A percentile compares a stretch with the other conserved stretches of the same genome.
phyloP scores from a whole-genome alignment of 257 asterid species.

The Solanum chiquidenum region DNA sequence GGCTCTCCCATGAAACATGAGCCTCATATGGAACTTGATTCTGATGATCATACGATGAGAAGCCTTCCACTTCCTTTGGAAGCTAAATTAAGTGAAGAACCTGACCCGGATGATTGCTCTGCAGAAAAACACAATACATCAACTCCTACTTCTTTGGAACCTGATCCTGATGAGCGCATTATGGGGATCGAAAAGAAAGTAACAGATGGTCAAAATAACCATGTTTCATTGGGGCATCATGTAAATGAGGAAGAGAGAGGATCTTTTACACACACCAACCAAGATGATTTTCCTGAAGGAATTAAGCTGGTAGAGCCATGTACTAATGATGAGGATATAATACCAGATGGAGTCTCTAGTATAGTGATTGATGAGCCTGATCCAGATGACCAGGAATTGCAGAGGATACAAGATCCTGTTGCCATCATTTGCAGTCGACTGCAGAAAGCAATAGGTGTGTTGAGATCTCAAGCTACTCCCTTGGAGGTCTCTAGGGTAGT shows the following conservation, averaged over 20 bases:
- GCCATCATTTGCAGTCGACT: slow-evolving; percentile 47
- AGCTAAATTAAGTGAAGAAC: slow-evolving; percentile 14
- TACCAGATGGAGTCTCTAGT: background rate
- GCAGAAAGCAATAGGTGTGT: slow-evolving; percentile 51
- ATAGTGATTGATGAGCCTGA: slow-evolving; percentile 27
- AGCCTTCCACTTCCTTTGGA: slow-evolving; percentile 2
- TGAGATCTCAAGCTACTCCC: slow-evolving; percentile 49
- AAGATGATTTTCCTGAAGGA: slow-evolving; percentile 15
- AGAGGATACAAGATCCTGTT: slow-evolving; percentile 78
- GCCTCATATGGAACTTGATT: slow-evolving; percentile 10
- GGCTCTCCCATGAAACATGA: slow-evolving; percentile 22
- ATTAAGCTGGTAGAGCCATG: slow-evolving; percentile 18
- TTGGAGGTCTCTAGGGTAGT: slow-evolving; percentile 29
- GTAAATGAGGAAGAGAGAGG: background rate
- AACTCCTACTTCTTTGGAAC: slow-evolving; percentile 6
- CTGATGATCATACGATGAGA: slow-evolving; percentile 5
- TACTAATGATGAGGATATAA: slow-evolving; percentile 9
- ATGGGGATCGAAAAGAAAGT: background rate
- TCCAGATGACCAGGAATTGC: slow-evolving; percentile 57
- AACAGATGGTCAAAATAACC: slow-evolving; percentile 2
- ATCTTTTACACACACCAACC: slow-evolving; percentile 8
- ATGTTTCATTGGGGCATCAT: background rate
- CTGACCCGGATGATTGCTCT: slow-evolving; percentile 7
- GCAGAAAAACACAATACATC: slow-evolving; percentile 7
- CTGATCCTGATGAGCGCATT: slow-evolving; percentile 16